Conservation (phyloP, 1,284 basidiomycete species). For the Ganoderma sinense region DNA sequence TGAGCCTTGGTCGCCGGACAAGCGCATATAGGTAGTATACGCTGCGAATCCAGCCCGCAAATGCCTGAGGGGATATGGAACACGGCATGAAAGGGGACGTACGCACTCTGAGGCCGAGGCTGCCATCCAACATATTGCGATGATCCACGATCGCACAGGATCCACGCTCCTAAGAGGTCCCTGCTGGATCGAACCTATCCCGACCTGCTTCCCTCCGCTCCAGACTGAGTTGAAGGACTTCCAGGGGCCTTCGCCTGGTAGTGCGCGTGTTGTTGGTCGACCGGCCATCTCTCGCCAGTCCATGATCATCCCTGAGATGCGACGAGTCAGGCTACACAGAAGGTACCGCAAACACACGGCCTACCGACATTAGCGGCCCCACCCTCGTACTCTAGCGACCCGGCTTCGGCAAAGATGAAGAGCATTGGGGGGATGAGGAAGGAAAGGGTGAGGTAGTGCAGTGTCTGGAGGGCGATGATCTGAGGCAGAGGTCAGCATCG, state of each 20-base stretch:
- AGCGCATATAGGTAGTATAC: constrained; percentile 89
- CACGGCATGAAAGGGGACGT: background rate
- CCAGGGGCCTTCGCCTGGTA: constrained; percentile 72
- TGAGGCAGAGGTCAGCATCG: constrained; percentile 41
- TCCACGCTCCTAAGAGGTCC: constrained; percentile 70
- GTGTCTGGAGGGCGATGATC: constrained; percentile 91
- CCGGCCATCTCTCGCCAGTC: constrained; percentile 97
- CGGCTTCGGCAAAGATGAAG: constrained; percentile 74
- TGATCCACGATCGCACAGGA: constrained; percentile 85
- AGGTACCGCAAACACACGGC: constrained; percentile 34
- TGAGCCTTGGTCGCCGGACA: constrained; percentile 89
- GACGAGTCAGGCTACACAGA: background rate
- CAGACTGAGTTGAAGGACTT: constrained; percentile 73
- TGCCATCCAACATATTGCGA: constrained; percentile 84
- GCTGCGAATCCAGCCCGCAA: constrained; percentile 52
- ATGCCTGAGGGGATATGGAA: constrained; percentile 1
- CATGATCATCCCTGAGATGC: constrained; percentile 81
- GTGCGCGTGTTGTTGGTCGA: constrained; percentile 71
- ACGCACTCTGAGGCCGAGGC: constrained; percentile 82
- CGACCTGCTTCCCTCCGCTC: constrained; percentile 79
- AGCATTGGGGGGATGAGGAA: constrained; percentile 85
- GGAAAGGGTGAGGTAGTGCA: constrained; percentile 92
- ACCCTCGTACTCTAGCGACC: constrained; percentile 84
- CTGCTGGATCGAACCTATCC: constrained; percentile 58
- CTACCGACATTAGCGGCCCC: constrained; percentile 83